These are phyloP conservation scores for Psidium friedrichsthalianum DNA, from an alignment of 345 rosid species.

Conservation along the genomic window DNA sequence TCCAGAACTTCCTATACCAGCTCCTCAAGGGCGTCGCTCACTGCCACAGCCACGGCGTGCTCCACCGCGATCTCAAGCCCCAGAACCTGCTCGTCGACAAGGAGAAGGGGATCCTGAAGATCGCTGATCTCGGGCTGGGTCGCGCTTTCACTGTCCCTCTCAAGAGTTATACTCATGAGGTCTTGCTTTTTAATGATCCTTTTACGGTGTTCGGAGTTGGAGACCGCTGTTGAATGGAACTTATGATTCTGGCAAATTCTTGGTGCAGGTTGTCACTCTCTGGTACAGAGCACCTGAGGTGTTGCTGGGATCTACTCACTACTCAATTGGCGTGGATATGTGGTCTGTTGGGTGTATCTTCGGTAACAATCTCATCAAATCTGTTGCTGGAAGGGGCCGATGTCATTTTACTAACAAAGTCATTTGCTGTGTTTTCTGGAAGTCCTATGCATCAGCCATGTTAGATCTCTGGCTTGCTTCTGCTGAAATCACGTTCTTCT, in stretches of 20 bases:
- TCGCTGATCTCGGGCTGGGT: constrained; percentile 87
- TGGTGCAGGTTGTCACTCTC: constrained; percentile 60
- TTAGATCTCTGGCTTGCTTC: background rate
- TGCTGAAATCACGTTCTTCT: background rate
- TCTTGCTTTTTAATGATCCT: background rate
- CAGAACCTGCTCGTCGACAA: constrained; percentile 83
- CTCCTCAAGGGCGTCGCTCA: constrained; percentile 92
- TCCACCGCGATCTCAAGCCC: constrained; percentile 88
- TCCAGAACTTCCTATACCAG: constrained; percentile 77
- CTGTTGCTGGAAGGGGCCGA: background rate
- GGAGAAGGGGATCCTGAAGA: constrained; percentile 73
- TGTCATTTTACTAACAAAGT: background rate
- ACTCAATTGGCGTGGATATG: constrained; percentile 84
- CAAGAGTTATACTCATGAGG: constrained; percentile 81
- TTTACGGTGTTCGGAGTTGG: background rate
- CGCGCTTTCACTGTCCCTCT: constrained; percentile 91
- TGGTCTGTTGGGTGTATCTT: constrained; percentile 99
- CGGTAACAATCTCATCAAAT: constrained; percentile 29
- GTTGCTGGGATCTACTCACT: constrained; percentile 72
- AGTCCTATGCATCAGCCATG: background rate
- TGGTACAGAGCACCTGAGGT: constrained; percentile 98
- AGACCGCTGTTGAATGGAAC: background rate
- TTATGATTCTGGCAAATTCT: background rate
- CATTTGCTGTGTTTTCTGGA: background rate
- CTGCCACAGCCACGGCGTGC: constrained; percentile 92